phyloP scores from a whole-genome alignment of 2,329 filamentous ascomycete genomes.

The Aspergillus brunneoviolaceus region DNA sequence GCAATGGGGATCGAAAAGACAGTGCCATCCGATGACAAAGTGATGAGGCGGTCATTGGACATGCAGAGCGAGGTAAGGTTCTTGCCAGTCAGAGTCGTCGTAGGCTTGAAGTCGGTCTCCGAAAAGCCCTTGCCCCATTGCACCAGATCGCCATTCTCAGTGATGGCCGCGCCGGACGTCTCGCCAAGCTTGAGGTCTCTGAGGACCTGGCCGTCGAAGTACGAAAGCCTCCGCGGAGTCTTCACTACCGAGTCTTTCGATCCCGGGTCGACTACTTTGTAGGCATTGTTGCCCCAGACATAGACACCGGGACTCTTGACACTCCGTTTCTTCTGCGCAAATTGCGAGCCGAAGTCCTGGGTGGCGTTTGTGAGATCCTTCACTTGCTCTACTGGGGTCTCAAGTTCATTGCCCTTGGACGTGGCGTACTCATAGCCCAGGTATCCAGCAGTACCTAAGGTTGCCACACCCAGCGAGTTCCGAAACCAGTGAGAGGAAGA shows the following conservation, averaged over 20 bases:
- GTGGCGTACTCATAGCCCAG: conserved; percentile 33
- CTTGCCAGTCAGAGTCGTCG: conserved; percentile 74
- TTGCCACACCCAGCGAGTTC: conserved; percentile 32
- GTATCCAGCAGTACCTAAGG: conserved; percentile 32
- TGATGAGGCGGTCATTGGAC: conserved; percentile 80
- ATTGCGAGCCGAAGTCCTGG: conserved; percentile 78
- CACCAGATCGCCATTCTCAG: conserved; percentile 81
- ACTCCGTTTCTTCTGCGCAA: conserved; percentile 82
- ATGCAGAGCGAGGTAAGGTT: conserved; percentile 73
- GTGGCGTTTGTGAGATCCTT: conserved; percentile 20
- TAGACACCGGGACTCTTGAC: conserved; percentile 84
- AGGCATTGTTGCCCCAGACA: conserved; percentile 86
- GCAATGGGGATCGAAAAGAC: conserved; percentile 85
- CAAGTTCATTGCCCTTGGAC: conserved; percentile 18
- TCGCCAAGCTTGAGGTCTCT: conserved; percentile 83
- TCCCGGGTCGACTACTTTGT: conserved; percentile 80
- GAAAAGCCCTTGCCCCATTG: conserved; percentile 88
- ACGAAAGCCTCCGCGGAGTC: conserved; percentile 71
- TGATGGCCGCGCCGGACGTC: conserved; percentile 80
- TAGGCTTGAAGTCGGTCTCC: conserved; percentile 61
- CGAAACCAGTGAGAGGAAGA: conserved; percentile 31
- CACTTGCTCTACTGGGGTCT: conserved; percentile 21
- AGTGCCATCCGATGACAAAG: conserved; percentile 68
- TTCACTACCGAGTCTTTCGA: conserved; percentile 77
- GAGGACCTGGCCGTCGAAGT: conserved; percentile 80